Evolutionary conservation across 805 yeast genomes (phyloP).

Genomic region (Nakazawaea wyomingensis): DNA sequence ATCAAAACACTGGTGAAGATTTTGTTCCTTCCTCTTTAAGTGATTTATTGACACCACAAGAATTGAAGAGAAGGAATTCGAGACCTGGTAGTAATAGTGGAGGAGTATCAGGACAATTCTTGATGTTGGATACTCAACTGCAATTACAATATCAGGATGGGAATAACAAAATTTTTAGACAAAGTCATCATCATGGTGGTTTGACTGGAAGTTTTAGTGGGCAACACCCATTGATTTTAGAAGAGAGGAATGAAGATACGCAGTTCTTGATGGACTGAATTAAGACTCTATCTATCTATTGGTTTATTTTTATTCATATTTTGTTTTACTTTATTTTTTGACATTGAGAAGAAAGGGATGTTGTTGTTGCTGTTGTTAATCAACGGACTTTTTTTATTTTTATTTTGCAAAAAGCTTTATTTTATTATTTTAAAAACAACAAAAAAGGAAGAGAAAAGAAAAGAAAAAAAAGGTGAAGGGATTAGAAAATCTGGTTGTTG

Average conservation of each 20-base stretch:
- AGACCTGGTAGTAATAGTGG: conserved; percentile 31
- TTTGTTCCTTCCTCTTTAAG: conserved; percentile 76
- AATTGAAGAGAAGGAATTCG: conserved; percentile 60
- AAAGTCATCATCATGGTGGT: neutral
- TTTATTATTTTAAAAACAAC: no score
- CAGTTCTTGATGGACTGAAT: conserved; percentile 13
- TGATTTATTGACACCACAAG: conserved; percentile 81
- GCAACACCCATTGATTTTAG: conserved; percentile 7
- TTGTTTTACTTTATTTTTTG: no score
- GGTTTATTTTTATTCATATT: no score
- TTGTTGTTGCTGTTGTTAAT: no score
- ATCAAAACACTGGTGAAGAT: conserved; percentile 56
- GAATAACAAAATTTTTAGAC: neutral
- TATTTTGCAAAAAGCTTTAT: no score
- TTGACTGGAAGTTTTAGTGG: conserved; percentile 1
- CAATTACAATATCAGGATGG: neutral
- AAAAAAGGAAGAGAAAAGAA: no score
- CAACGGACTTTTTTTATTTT: no score
- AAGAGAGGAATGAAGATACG: conserved; percentile 7
- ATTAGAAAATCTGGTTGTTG: no score
- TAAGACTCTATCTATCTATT: no score
- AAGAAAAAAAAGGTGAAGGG: no score
- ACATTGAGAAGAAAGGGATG: no score
- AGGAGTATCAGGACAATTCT: conserved; percentile 5
- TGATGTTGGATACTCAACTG: neutral